These are phyloP conservation scores for Solanum chacoense DNA, from an alignment of 305 asterid species.

Conservation along the genomic window DNA sequence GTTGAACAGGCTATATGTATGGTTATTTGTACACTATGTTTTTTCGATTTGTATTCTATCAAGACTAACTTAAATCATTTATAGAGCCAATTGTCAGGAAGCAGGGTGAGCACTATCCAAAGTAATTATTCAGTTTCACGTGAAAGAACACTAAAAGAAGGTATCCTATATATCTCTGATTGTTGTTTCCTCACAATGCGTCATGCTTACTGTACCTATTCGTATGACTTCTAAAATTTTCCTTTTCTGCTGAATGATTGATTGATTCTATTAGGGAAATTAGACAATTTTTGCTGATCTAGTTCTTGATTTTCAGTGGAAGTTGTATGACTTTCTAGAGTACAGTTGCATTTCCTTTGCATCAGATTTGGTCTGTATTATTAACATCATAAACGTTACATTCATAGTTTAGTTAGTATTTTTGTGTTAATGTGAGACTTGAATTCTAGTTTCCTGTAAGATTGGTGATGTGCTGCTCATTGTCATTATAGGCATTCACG, in stretches of 20 bases:
- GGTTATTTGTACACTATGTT: neutral
- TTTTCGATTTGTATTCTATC: constrained; percentile 5
- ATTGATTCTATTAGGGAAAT: neutral
- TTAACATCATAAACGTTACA: neutral
- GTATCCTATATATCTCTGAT: constrained; percentile 12
- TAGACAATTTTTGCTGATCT: neutral
- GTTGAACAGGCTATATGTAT: neutral
- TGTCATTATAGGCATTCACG: neutral
- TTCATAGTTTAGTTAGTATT: neutral
- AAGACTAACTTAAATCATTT: constrained; percentile 13
- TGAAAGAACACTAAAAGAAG: constrained; percentile 38
- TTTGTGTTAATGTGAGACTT: neutral
- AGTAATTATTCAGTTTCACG: constrained; percentile 36
- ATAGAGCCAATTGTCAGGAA: constrained; percentile 56
- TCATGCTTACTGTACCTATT: neutral
- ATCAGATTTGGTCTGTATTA: neutral
- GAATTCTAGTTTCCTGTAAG: neutral
- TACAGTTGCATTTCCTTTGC: neutral
- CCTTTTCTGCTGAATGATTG: neutral
- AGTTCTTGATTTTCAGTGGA: neutral
- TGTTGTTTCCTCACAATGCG: neutral
- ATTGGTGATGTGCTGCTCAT: neutral
- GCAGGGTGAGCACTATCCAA: constrained; percentile 33
- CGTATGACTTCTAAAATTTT: neutral
- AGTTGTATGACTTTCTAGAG: neutral